Evolutionary conservation across 2,329 filamentous ascomycete species (phyloP), one percentile per base, ranked within the genome.

Genomic region (Thyridium curvatum): DNA sequence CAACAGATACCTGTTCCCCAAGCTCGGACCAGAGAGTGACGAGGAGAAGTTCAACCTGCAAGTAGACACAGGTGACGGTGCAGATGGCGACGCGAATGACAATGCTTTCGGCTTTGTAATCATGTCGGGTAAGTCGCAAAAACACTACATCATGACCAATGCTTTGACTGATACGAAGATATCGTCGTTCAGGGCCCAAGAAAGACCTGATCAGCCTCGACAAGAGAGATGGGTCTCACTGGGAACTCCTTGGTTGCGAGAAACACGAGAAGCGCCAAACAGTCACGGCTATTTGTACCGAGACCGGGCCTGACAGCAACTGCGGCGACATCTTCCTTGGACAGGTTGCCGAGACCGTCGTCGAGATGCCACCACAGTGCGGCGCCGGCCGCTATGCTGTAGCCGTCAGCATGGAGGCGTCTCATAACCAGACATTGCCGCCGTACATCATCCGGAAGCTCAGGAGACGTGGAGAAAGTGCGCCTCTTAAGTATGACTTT

Each of bases 151-250:
- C n/a, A n/a, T n/a, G n/a, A n/a, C n/a, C n/a, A n/a, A n/a, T n/a
- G n/a, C n/a, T n/a, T n/a, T n/a, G n/a, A n/a, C n/a, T n/a, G n/a
- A n/a, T n/a, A n/a, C n/a, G n/a, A n/a, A n/a, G n/a, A n/a, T n/a
- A n/a, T n/a, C n/a, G n/a, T n/a, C n/a, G n/a, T n/a, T n/a, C n/a
- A 3, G 46, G 41, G 3, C 61, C 63, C 6, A 53, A 60, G 21
- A 52, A 55, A 32, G 32, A 62, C 4, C 53, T 61, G 26, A 33
- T 50, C 12, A 55, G 55, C 1, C 45, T 70, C 0, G 55, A 64
- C 45, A 62, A 60, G 48, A 55, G 65, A 15, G 64, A 70, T 41
- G 65, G 65, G 12, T 68, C 64, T 4, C 59, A 65, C 51, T 69
- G 60, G 65, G 65, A 65, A 12, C 26, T 71, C 7, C 62, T 61